Base-by-base conservation (phyloP, 495 filamentous ascomycete genomes). In the Aspergillus asperescens region DNA sequence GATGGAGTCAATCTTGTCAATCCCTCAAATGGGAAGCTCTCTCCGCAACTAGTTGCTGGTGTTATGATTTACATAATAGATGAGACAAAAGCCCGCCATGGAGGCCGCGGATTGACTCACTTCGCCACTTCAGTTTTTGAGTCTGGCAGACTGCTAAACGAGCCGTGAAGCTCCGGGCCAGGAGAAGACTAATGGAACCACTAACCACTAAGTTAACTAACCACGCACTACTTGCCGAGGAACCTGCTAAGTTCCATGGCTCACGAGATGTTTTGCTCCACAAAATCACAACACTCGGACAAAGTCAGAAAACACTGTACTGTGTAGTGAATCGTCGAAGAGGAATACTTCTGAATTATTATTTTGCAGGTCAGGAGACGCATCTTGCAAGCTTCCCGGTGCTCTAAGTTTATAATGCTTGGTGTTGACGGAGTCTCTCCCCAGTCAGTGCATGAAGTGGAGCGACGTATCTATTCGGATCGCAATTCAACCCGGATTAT, bases 201-300 rank as follows among this genome's bases (percentile, higher is more conserved):
- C 4, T 9, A 9, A 16, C 8, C 5, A 34, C 27, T 16, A 20
- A 20, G 48, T 25, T 16, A 20, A 20, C 35, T 25, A 32, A 38
- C 48, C 48, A 29, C 32, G 48, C 9, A n/a, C 20, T 7, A 18
- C 3, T 48, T 48, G 38, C 46, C 46, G 46, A 48, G 46, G 46
- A 38, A 15, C 20, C 29, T 32, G 18, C 15, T n/a, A 23, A 15
- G 27, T 42, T 22, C 48, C 48, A 50, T 22, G 48, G 48, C 22
- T 50, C 37, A 15, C 23, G 35, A 6, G 44, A 15, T 25, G 34
- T 41, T 40, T 32, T 40, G 25, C 48, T 42, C 48, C 48, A 41
- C 38, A 50, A 41, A 15, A 46, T 28, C 10, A 20, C 12, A 20
- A 46, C 42, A 41, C 12, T 41, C 22, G 41, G 24, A 16, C 29